A percentile compares a stretch with the other conserved stretches of the same genome.
Conservation (phyloP, 371 early-diverging fungal genomes). For the Cokeromyces recurvatus region DNA sequence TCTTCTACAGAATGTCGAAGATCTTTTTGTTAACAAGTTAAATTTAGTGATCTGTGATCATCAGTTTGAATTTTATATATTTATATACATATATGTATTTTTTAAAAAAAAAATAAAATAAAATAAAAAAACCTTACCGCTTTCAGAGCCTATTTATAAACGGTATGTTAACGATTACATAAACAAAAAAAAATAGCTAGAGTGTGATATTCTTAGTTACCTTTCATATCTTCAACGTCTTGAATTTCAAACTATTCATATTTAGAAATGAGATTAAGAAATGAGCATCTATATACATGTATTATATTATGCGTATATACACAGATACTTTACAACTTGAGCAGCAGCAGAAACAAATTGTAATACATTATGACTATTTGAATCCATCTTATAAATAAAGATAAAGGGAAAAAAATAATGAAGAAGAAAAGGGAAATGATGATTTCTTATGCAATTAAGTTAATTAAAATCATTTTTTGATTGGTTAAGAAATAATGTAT, state of each 20-base stretch:
- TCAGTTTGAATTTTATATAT: too few relatives aligned
- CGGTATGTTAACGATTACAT: too few relatives aligned
- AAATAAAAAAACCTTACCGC: conserved; percentile 10
- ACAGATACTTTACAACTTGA: conserved; percentile 32
- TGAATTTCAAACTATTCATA: conserved; percentile 17
- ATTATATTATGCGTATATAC: too few relatives aligned
- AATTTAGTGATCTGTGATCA: too few relatives aligned
- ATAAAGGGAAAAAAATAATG: not conserved
- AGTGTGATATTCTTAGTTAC: conserved; percentile 2
- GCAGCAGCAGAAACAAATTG: conserved; percentile 51
- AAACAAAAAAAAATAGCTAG: too few relatives aligned
- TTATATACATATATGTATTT: too few relatives aligned
- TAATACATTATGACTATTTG: conserved; percentile 36
- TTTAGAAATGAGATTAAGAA: conserved; percentile 29
- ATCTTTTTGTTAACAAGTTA: too few relatives aligned
- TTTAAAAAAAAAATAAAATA: too few relatives aligned
- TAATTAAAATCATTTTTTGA: too few relatives aligned
- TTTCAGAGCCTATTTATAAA: conserved; percentile 3
- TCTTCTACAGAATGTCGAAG: conserved; percentile 9
- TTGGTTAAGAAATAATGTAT: too few relatives aligned
- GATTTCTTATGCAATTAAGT: too few relatives aligned
- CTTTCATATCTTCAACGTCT: conserved; percentile 14
- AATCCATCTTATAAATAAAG: conserved; percentile 19
- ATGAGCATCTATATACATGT: too few relatives aligned
- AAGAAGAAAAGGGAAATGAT: not conserved